These are phyloP conservation scores for Lactarius tabidus DNA, from an alignment of 768 basidiomycete genomes.

Conservation along the genomic window DNA sequence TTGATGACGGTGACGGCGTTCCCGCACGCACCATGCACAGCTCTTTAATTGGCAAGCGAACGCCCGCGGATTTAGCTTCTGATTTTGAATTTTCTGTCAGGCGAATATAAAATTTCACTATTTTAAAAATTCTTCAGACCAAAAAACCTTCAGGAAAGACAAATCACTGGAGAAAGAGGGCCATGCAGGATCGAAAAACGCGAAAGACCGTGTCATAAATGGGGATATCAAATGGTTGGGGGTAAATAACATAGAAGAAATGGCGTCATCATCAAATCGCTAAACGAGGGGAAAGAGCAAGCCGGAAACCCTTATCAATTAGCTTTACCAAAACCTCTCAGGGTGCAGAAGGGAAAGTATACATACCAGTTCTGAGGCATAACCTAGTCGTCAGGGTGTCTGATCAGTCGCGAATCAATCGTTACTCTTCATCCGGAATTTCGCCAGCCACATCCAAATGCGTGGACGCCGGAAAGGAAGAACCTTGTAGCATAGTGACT, in stretches of 20 bases:
- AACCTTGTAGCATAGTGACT: slow-evolving; percentile 59
- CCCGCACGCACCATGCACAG: background rate
- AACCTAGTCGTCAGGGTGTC: background rate
- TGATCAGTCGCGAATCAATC: background rate
- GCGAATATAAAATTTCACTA: background rate
- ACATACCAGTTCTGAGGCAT: background rate
- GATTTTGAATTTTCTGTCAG: background rate
- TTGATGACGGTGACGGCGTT: background rate
- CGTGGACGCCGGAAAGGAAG: slow-evolving; percentile 26
- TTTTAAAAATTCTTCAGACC: background rate
- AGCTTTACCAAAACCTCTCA: background rate
- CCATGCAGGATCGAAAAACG: background rate
- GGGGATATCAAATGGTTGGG: slow-evolving; percentile 12
- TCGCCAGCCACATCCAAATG: slow-evolving; percentile 37
- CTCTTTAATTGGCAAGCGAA: background rate
- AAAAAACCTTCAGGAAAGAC: background rate
- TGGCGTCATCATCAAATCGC: background rate
- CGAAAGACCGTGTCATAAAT: slow-evolving; percentile 6
- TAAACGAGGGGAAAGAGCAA: background rate
- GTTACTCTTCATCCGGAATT: slow-evolving; percentile 49
- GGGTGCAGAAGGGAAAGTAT: background rate
- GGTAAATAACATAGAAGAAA: slow-evolving; percentile 4
- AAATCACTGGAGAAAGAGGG: background rate
- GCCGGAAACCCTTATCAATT: background rate
- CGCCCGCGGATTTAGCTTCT: background rate